Conservation (phyloP, 2,329 filamentous ascomycete species). For the Diaporthe sp. region DNA sequence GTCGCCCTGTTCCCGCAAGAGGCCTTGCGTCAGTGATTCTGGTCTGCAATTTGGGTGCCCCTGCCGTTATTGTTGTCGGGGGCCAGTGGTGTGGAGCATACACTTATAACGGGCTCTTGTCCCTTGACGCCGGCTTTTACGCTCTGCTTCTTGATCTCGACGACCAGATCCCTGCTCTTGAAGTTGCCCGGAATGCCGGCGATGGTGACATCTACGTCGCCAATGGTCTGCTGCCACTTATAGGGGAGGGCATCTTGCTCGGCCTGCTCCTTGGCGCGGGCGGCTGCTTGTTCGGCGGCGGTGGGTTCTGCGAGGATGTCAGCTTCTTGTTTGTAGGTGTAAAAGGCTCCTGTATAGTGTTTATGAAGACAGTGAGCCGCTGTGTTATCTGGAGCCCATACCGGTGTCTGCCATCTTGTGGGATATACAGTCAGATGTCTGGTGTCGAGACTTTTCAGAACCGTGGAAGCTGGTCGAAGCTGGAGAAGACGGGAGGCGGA, state of each 20-base stretch:
- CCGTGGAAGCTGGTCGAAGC: slow-evolving; percentile 44
- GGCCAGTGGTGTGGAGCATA: slow-evolving; percentile 56
- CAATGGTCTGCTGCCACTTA: slow-evolving; percentile 96
- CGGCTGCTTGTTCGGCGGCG: slow-evolving; percentile 70
- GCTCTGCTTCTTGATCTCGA: slow-evolving; percentile 84
- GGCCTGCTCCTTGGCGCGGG: slow-evolving; percentile 79
- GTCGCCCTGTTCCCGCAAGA: slow-evolving; percentile 73
- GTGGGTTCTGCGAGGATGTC: slow-evolving; percentile 60
- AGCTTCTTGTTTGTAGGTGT: not conserved
- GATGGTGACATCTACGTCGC: slow-evolving; percentile 85
- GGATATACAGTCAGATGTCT: not conserved
- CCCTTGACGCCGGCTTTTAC: slow-evolving; percentile 90
- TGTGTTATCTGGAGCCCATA: slow-evolving; percentile 36
- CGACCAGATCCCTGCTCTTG: slow-evolving; percentile 85
- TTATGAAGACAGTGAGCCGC: not conserved
- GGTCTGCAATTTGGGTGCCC: not conserved
- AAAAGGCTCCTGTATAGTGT: not conserved
- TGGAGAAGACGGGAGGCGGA: slow-evolving; percentile 26
- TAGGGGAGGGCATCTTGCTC: slow-evolving; percentile 95
- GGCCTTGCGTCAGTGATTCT: not conserved
- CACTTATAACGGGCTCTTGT: slow-evolving; percentile 85
- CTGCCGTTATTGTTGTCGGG: not conserved
- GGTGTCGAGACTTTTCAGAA: slow-evolving; percentile 13
- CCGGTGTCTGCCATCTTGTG: slow-evolving; percentile 59
- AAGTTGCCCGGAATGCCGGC: slow-evolving; percentile 81